Conservation (phyloP, 305 asterid species). For the Salvia sclarea region DNA sequence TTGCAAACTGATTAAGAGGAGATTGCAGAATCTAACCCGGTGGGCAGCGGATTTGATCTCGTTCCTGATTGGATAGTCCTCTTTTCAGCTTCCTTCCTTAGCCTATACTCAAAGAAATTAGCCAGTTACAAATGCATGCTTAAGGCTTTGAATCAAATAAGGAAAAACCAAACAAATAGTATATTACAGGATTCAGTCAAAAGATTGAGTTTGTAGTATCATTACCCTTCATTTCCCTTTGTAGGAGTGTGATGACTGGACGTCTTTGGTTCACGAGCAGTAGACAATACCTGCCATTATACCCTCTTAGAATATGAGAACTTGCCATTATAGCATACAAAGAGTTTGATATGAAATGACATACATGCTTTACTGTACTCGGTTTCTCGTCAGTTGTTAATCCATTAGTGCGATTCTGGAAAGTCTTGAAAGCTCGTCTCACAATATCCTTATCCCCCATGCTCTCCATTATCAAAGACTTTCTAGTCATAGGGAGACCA, state of each 20-base stretch:
- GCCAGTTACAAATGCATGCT: constrained; percentile 15
- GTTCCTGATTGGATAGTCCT: constrained; percentile 42
- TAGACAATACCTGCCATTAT: constrained; percentile 45
- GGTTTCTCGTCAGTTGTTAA: constrained; percentile 45
- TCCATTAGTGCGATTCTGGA: constrained; percentile 58
- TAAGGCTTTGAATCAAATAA: constrained; percentile 4
- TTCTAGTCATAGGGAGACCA: constrained; percentile 52
- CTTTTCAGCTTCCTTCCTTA: constrained; percentile 54
- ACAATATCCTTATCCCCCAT: constrained; percentile 99
- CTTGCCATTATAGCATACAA: neutral
- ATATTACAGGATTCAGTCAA: neutral
- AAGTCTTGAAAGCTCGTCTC: constrained; percentile 81
- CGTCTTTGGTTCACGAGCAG: constrained; percentile 44
- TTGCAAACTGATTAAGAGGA: constrained; percentile 19
- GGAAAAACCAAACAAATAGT: constrained; percentile 19
- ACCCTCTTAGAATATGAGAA: constrained; percentile 20
- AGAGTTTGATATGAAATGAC: constrained; percentile 13
- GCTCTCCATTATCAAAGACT: constrained; percentile 86
- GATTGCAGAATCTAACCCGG: constrained; percentile 49
- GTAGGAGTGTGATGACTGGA: constrained; percentile 45
- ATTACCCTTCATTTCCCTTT: constrained; percentile 69
- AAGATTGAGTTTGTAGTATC: neutral
- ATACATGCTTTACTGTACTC: constrained; percentile 50
- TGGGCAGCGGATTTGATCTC: constrained; percentile 45
- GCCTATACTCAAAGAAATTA: constrained; percentile 40